Percentiles rank a stretch among this genome's conserved stretches.
Conservation (phyloP, 2,329 filamentous ascomycete species). For the Karstenula rhodostoma region DNA sequence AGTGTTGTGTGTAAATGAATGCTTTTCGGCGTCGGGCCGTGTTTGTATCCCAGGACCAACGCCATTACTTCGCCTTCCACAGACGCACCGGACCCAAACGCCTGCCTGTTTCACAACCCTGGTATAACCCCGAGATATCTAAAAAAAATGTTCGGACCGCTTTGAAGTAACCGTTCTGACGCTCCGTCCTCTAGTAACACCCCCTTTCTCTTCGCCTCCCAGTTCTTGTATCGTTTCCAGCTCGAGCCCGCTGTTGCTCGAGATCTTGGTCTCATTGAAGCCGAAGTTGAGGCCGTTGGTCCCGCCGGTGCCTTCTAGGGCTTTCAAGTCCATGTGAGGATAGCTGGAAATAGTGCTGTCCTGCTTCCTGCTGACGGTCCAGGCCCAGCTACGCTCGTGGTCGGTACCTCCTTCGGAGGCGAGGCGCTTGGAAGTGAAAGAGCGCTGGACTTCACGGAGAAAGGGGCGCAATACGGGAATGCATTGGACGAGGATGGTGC, state of each 20-base stretch:
- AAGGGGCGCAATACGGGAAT: constrained; percentile 62
- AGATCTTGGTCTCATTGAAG: constrained; percentile 16
- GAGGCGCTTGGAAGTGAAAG: constrained; percentile 40
- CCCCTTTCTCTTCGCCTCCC: constrained; percentile 5
- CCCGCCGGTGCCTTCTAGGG: neutral
- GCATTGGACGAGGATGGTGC: constrained; percentile 64
- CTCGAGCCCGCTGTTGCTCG: constrained; percentile 5
- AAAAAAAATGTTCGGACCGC: neutral
- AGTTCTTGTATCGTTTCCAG: constrained; percentile 13
- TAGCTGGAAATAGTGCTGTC: neutral
- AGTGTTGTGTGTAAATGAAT: neutral
- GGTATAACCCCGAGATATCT: neutral
- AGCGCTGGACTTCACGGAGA: constrained; percentile 53
- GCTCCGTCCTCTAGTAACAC: constrained; percentile 2
- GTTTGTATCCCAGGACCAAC: neutral
- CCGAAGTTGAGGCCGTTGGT: constrained; percentile 17
- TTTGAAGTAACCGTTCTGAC: neutral
- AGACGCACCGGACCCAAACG: neutral
- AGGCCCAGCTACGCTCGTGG: constrained; percentile 6
- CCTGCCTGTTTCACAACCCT: neutral
- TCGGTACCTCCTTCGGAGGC: neutral
- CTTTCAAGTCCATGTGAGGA: neutral
- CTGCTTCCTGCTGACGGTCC: constrained; percentile 5
- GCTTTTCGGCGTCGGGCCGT: constrained; percentile 2
- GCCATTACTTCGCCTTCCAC: neutral